Evolutionary conservation across 495 filamentous ascomycete species (phyloP), one percentile per base, ranked within the genome.

Genomic region (Rusavskia elegans): DNA sequence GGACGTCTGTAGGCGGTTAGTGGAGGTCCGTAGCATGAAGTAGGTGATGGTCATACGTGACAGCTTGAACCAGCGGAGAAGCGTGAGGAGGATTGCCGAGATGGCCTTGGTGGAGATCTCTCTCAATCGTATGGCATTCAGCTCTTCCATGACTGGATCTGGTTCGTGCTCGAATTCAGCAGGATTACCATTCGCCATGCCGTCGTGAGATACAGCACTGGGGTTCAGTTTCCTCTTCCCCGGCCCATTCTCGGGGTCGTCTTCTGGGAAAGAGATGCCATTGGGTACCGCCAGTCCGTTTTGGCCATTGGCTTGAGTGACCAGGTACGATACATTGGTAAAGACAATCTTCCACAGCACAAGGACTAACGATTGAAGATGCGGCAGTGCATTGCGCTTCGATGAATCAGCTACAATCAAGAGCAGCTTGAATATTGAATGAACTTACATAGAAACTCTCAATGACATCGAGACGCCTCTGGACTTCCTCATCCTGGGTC

Each of bases 61-160:
- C 56, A 90, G 72, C 64, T 95, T 93, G 62, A 97, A 87, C 92
- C 92, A 98, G 68, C 96, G 97, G 50, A 97, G 64, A 23, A 98
- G 63, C 27, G 94, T 76, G 32, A 97, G 66, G 41, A 97, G 66
- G 53, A 88, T 82, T 0, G 83, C 89, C 36, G 87, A 90, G 7
- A 95, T 82, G 3, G 89, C 90, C 66, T 98, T 98, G 27, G 79
- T 80, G 17, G 82, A 82, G 49, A 97, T 92, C 61, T 98, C 92
- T 40, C 88, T 76, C 30, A 78, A 75, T 41, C 92, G 77, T 27
- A 84, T 71, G 38, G 81, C 82, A 66, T 96, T 87, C 6, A 92
- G 65, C 53, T 95, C 87, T 44, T 89, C 86, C 30, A 77, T 64
- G 2, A 69, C 69, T 20, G 67, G 59, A 46, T 73, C 68, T 23